Conservation (phyloP, 805 yeast genomes). For the Saccharomycopsis synnaedendra region DNA sequence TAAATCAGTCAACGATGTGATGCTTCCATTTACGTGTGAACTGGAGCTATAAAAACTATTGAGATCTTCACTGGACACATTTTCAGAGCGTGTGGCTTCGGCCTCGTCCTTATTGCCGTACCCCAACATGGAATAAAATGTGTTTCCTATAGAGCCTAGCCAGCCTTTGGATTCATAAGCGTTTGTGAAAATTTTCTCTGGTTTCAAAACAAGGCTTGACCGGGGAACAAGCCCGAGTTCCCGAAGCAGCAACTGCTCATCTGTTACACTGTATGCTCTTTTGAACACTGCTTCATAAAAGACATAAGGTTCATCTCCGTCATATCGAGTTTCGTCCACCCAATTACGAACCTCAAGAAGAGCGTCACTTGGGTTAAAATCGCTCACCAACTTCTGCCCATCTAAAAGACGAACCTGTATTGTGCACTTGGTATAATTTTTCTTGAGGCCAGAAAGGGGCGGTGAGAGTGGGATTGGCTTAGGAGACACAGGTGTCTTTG, state of each 20-base stretch:
- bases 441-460: not conserved
- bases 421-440: conserved; percentile 15
- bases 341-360: conserved; percentile 50
- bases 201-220: conserved; percentile 65
- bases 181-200: conserved; percentile 27
- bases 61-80: conserved; percentile 23
- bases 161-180: conserved; percentile 22
- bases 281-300: conserved; percentile 48
- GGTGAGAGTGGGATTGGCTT: not conserved
- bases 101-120: conserved; percentile 4
- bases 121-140: conserved; percentile 26
- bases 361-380: conserved; percentile 34
- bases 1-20: conserved; percentile 8
- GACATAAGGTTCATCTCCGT: conserved; percentile 31
- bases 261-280: conserved; percentile 47
- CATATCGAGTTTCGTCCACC: conserved; percentile 42
- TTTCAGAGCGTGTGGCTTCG: conserved; percentile 18
- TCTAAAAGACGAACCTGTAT: conserved; percentile 57
- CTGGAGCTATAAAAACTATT: conserved; percentile 20
- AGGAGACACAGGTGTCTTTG: not conserved
- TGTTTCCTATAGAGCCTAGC: conserved; percentile 23
- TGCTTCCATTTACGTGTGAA: conserved; percentile 10
- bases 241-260: conserved; percentile 43
- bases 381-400: conserved; percentile 45
- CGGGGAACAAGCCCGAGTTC: conserved; percentile 57